phyloP scores from a whole-genome alignment of 2,329 filamentous ascomycete genomes.

The Colletotrichum spaethianum region DNA sequence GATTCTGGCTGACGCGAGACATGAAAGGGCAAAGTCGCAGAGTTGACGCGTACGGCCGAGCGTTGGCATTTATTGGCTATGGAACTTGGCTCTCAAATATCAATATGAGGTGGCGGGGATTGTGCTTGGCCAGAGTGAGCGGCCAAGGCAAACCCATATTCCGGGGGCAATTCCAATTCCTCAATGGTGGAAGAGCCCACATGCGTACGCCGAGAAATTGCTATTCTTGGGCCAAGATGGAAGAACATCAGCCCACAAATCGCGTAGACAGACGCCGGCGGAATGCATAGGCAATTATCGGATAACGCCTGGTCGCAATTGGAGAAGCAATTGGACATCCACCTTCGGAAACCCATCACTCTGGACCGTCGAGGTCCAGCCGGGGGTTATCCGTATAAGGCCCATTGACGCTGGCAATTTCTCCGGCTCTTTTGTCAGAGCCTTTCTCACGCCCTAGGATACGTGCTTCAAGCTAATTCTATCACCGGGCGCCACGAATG shows the following conservation, averaged over 20 bases:
- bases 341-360: not conserved
- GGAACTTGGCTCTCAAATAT: constrained; percentile 20
- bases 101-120: not conserved
- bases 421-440: not conserved
- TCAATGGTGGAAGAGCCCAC: constrained; percentile 27
- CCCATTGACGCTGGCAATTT: not conserved
- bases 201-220: not conserved
- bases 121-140: not conserved
- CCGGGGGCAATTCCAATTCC: not conserved
- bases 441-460: no score
- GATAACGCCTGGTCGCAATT: not conserved
- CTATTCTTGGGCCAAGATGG: constrained; percentile 21
- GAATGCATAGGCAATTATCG: not conserved
- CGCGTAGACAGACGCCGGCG: not conserved
- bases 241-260: constrained; percentile 21
- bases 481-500: no score
- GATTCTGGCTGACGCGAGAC: constrained; percentile 1
- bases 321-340: not conserved
- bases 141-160: constrained; percentile 15
- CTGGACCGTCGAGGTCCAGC: not conserved
- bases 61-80: constrained; percentile 38
- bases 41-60: constrained; percentile 25
- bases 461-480: no score
- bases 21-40: not conserved
- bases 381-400: no score